phyloP scores from a whole-genome alignment of 2,329 filamentous ascomycete species.

The Neospermospora avenae region DNA sequence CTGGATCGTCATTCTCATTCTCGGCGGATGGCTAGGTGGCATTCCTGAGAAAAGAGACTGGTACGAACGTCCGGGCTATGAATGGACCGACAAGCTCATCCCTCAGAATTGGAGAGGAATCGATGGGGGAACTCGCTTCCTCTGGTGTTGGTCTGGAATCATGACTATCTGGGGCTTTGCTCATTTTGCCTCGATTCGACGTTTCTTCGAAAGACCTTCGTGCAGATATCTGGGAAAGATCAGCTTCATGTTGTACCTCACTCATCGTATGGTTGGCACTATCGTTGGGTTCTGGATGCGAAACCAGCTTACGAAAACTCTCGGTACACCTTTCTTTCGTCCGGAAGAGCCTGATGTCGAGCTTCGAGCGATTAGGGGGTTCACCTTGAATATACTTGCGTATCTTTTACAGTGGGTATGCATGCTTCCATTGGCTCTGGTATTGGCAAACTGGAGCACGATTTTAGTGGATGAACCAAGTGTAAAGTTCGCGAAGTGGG shows the following conservation, averaged over 20 bases:
- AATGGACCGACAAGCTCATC: conserved; percentile 8
- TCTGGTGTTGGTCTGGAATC: conserved; percentile 12
- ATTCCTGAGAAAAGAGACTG: conserved; percentile 8
- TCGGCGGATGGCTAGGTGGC: conserved; percentile 11
- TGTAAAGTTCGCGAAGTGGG: conserved; percentile 10
- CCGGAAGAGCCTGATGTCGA: conserved; percentile 1
- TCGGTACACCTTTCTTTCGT: neutral
- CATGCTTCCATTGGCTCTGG: conserved; percentile 8
- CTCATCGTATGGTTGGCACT: conserved; percentile 13
- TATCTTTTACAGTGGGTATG: conserved; percentile 6
- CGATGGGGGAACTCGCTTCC: neutral
- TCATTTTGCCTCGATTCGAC: conserved; percentile 1
- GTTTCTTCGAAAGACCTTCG: conserved; percentile 6
- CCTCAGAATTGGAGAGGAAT: conserved; percentile 5
- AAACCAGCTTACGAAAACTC: neutral
- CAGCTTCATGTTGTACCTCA: conserved; percentile 11
- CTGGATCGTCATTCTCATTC: conserved; percentile 3
- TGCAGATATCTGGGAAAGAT: conserved; percentile 8
- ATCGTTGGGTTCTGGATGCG: neutral
- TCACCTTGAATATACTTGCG: conserved; percentile 1
- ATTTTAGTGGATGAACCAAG: conserved; percentile 14
- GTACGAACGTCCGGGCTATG: conserved; percentile 10
- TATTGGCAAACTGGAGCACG: conserved; percentile 10
- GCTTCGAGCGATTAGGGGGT: neutral
- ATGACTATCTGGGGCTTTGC: conserved; percentile 9